Evolutionary conservation across 257 asterid genomes (phyloP).

Genomic region (Solanum rostratum): DNA sequence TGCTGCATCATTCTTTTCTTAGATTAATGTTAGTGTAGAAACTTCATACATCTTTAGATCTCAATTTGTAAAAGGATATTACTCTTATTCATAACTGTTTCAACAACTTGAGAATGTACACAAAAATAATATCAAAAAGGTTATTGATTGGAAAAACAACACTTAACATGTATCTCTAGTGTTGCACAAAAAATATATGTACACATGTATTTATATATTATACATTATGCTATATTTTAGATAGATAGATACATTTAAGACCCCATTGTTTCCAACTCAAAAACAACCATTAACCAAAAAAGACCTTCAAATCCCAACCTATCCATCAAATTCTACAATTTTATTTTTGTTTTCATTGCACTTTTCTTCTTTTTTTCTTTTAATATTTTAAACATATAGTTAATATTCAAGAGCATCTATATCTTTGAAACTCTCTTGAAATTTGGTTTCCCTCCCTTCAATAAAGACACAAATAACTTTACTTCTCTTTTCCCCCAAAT

Average conservation of each 20-base stretch:
- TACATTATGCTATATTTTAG: background rate
- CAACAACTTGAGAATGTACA: background rate
- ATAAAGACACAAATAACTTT: background rate
- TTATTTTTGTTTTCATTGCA: background rate
- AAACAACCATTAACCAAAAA: background rate
- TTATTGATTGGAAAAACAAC: background rate
- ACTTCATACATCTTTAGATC: background rate
- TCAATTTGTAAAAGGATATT: background rate
- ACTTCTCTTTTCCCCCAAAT: background rate
- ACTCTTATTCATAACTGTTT: background rate
- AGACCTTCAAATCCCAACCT: background rate
- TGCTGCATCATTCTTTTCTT: background rate
- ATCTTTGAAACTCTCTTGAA: background rate
- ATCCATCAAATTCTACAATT: background rate
- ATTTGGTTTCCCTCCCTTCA: constrained; percentile 1
- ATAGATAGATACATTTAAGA: background rate
- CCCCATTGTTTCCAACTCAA: background rate
- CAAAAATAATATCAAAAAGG: background rate
- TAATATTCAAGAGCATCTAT: background rate
- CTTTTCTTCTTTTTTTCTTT: background rate
- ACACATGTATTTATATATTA: background rate
- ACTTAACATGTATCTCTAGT: background rate
- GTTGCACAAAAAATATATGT: background rate
- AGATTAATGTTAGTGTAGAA: background rate
- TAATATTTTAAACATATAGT: background rate